phyloP scores from a whole-genome alignment of 192 early-diverging fungal genomes.

The Linnemannia elongata region DNA sequence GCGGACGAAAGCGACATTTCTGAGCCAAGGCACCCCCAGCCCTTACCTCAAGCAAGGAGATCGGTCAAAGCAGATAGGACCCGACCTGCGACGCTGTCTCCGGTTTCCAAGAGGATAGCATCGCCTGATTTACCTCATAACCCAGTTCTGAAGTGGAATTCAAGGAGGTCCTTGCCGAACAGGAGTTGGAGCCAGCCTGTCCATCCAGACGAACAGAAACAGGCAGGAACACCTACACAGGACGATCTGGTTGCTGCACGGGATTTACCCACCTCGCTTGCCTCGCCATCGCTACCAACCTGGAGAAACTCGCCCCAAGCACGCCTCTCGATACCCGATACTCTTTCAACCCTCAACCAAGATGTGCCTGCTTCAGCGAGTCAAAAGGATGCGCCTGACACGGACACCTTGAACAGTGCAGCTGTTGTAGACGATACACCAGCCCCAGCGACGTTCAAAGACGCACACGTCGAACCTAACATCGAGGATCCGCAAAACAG shows the following conservation, averaged over 20 bases:
- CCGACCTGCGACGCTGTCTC: neutral
- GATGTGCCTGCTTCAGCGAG: neutral
- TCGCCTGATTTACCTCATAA: neutral
- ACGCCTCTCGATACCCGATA: conserved; percentile 1
- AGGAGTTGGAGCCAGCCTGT: neutral
- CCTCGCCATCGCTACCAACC: neutral
- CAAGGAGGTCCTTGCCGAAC: neutral
- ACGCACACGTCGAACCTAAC: neutral
- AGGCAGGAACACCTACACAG: neutral
- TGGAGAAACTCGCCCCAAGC: conserved; percentile 30
- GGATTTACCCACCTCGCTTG: neutral
- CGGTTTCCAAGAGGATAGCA: neutral
- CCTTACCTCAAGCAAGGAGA: neutral
- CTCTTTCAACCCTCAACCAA: neutral
- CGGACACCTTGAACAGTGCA: neutral
- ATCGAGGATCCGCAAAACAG: neutral
- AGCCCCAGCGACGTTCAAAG: neutral
- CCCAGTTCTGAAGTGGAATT: neutral
- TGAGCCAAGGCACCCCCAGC: neutral
- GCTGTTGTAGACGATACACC: neutral
- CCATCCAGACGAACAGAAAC: neutral
- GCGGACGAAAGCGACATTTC: neutral
- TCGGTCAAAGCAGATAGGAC: neutral
- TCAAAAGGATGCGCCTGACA: neutral
- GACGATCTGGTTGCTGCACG: neutral